Evolutionary conservation across 352 stramenopile genomes (phyloP).

Genomic region (Pythium biforme): DNA sequence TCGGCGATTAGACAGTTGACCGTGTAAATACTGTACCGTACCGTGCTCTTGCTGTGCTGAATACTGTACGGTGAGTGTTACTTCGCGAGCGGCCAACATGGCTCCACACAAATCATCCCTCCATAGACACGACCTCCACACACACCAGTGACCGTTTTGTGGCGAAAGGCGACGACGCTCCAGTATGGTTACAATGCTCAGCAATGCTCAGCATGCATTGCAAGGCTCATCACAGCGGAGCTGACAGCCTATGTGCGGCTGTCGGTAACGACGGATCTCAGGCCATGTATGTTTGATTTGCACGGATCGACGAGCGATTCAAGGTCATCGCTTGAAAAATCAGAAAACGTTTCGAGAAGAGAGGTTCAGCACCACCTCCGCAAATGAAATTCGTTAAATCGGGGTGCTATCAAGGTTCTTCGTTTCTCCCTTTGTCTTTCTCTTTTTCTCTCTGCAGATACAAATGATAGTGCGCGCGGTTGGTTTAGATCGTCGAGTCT

Average conservation of each 20-base stretch:
- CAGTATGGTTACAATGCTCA: background rate
- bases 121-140: background rate
- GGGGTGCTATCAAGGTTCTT: background rate
- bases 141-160: background rate
- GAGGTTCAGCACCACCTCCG: background rate
- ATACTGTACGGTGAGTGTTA: background rate
- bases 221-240: too few relatives aligned
- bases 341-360: background rate
- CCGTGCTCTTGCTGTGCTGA: too few relatives aligned
- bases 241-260: background rate
- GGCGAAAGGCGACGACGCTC: background rate
- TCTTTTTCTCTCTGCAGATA: background rate
- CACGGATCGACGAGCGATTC: background rate
- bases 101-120: background rate
- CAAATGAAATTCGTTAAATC: constrained; percentile 6
- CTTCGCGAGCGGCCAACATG: background rate
- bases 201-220: background rate
- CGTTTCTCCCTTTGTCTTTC: background rate
- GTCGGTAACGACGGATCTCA: background rate
- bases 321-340: background rate
- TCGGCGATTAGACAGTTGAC: background rate
- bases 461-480: background rate
- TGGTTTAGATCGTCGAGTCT: constrained; percentile 52
- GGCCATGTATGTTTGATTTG: too few relatives aligned
- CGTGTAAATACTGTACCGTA: background rate